Evolutionary conservation across 2,329 filamentous ascomycete species (phyloP), one percentile per base, ranked within the genome.

Genomic region (Thelonectria blattea): DNA sequence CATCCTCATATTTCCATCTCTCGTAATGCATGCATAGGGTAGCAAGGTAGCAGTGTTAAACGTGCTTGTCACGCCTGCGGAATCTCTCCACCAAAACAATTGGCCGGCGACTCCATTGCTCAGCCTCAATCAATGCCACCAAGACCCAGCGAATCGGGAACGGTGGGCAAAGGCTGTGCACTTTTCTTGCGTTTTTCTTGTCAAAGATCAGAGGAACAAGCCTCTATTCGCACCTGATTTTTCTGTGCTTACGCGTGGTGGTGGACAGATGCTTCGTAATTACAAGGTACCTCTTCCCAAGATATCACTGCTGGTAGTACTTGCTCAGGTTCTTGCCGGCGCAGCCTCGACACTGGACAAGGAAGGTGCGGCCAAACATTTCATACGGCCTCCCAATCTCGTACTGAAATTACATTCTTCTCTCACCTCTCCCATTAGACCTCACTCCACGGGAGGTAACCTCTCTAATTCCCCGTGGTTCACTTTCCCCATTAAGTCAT

Each of bases 91-190:
- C 45, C 24, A 47, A 8, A 6, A 30, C 3, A 22, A 47, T 22
- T 34, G 34, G 34, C 34, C 34, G 12, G 17, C 34, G 30, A 14
- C 41, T 18, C 41, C 12, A 18, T 18, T 49, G 54, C 54, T 50
- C 46, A 56, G 54, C 54, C 54, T 56, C 54, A 50, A 15, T 32
- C 42, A 39, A 30, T 47, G 54, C 4, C 34, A 37, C 34, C 11
- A 7, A 2, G 34, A 37, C 27, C 27, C 27, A 30, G 27, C 53
- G 43, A 14, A 22, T 56, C 32, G 53, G 37, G 14, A 37, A 10
- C 22, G 15, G 24, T 47, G 53, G 32, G 45, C 5, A 7, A 43
- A 37, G 47, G 54, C 47, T 39, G 47, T 56, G 54, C 54, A 56
- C 30, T 39, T 56, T 34, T 42, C 30, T 12, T 42, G n/a, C 37